Evolutionary conservation across 1,284 basidiomycete genomes (phyloP), one percentile per base, ranked within the genome.

Genomic region (Puccinia horiana): DNA sequence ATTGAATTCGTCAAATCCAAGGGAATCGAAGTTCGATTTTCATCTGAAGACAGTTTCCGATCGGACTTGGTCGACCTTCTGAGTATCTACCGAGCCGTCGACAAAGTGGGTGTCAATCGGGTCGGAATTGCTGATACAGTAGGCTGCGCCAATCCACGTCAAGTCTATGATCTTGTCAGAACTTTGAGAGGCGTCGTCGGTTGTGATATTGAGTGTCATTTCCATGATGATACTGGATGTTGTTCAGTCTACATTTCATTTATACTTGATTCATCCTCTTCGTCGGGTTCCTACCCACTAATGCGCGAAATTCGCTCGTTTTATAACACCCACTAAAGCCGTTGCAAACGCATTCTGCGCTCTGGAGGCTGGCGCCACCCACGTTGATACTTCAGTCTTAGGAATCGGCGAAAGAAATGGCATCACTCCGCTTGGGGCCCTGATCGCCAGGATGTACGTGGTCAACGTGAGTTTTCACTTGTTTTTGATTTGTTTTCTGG

Each of bases 1-100:
- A 99, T 99, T 88, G 92, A 98, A 87, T 99, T 93, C 86, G 96
- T 99, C 90, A 99, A 99, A 91, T 95, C 93, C 90, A 99, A 98
- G 93, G 94, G 93, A 83, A 98, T 99, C 87, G 97, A 99, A 89
- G 95, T 99, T 88, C 94, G 97, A 83, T 99, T 99, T 91, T 99
- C 96, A 42, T 97, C 96, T 49, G 97, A 99, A 88, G 97, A 99
- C 88, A 98, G 95, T 54, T 99, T 99, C 94, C 94, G 97, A 85
- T 99, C 96, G 85, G 96, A 99, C 88, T 92, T 99, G 83, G 97
- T 99, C 88, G 97, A 99, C 89, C 91, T 99, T 73, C 91, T 99
- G 80, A 96, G 94, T 74, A 98, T 99, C 89, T 99, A 99, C 90
- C 94, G 97, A 88, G 97, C 96, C 76, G 97, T 99, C 81, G 97